Evolutionary conservation across 2,329 filamentous ascomycete genomes (phyloP).

Genomic region (Clarireedia hainanense): DNA sequence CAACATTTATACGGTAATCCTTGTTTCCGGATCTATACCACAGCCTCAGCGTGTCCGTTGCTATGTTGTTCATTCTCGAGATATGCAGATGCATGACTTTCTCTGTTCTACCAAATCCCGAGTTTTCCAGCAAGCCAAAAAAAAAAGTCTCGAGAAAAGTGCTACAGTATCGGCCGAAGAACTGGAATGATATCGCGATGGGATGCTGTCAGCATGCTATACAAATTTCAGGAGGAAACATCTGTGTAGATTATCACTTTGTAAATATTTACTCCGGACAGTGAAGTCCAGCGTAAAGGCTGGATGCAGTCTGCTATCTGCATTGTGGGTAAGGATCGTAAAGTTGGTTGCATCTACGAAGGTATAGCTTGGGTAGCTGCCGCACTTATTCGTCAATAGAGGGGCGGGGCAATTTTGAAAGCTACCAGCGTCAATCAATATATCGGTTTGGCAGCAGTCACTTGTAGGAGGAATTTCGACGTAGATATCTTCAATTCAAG

Average conservation of each 20-base stretch:
- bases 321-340: neutral
- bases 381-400: neutral
- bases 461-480: too few relatives aligned
- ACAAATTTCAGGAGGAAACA: too few relatives aligned
- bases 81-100: neutral
- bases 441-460: too few relatives aligned
- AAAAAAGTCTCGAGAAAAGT: neutral
- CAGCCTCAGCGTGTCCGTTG: neutral
- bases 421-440: too few relatives aligned
- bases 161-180: too few relatives aligned
- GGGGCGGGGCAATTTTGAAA: neutral
- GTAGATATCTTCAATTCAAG: too few relatives aligned
- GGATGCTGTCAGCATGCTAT: too few relatives aligned
- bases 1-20: neutral
- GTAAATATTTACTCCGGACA: too few relatives aligned
- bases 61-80: neutral
- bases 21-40: neutral
- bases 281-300: too few relatives aligned
- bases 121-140: neutral
- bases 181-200: neutral
- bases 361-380: neutral
- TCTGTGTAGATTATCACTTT: too few relatives aligned
- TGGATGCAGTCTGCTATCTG: constrained; percentile 11
- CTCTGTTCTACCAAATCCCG: neutral
- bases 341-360: neutral